Base-by-base conservation (phyloP, 768 basidiomycete genomes). In the Lactifluus echinatus region DNA sequence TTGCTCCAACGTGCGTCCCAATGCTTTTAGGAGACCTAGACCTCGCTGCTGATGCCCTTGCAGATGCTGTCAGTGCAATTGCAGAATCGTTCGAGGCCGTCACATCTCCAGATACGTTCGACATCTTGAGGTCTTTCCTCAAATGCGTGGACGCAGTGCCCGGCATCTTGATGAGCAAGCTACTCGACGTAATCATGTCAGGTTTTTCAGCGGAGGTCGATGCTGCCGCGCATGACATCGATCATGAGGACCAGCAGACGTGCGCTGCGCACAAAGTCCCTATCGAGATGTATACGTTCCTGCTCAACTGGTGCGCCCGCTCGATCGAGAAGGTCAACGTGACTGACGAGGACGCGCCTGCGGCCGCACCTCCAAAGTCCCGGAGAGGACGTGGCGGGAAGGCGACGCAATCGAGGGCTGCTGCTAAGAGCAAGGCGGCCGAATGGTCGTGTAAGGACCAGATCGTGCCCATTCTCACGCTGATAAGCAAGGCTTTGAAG, bases 281-380 rank as follows among this genome's bases (percentile, higher is more conserved):
- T 0, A 75, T 99, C 58, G 96, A 98, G 69, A 84, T 89, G 76
- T 97, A 91, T 69, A 88, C 87, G 7, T 97, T 98, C 68, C 74
- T 97, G 24, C 71, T 96, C n/a, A 78, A 85, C 59, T 97, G 93
- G 93, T 94, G 94, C 67, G 87, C 90, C 15, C 72, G 74, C 11
- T 84, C 84, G 0, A 87, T 84, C 1, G 93, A 95, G 70, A 87
- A 85, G 63, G 81, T 86, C 57, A 87, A 85, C 43, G 73, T 73
- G 6, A 66, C 75, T 12, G 79, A 74, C 42, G 74, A 78, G 12
- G 75, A 77, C 2, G 76, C 73, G 19, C 75, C 77, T 12, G 69
- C 74, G 2, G 71, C 67, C 6, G 75, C 78, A 1, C 73, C 73
- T 23, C 68, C 76, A 1, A 83, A 81, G 60, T 66, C 75, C 8